Conservation (phyloP, 1,284 basidiomycete genomes). For the Sphagnurus paluster region DNA sequence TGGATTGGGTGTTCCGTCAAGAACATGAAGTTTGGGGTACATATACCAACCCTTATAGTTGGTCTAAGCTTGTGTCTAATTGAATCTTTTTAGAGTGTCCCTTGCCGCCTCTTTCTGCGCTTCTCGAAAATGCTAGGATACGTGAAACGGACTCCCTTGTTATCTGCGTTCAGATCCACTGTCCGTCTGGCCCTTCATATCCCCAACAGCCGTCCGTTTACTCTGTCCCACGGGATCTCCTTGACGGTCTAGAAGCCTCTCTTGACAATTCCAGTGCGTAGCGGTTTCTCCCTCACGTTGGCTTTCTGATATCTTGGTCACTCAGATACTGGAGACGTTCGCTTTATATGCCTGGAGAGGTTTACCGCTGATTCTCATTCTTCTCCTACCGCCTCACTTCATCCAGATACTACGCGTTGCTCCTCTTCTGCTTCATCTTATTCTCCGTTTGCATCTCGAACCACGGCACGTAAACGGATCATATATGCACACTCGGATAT, state of each 20-base stretch:
- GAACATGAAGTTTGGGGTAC: slow-evolving; percentile 74
- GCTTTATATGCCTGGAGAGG: slow-evolving; percentile 73
- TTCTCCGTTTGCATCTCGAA: slow-evolving; percentile 41
- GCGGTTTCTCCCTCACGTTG: background rate
- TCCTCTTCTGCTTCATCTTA: slow-evolving; percentile 42
- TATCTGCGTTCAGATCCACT: slow-evolving; percentile 70
- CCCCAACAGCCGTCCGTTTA: slow-evolving; percentile 66
- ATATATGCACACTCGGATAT: slow-evolving; percentile 85
- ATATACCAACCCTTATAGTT: slow-evolving; percentile 7
- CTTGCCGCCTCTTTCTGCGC: slow-evolving; percentile 59
- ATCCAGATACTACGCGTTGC: slow-evolving; percentile 25
- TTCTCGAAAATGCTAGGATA: slow-evolving; percentile 62
- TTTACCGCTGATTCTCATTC: slow-evolving; percentile 34
- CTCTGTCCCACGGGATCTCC: slow-evolving; percentile 60
- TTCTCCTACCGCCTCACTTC: slow-evolving; percentile 28
- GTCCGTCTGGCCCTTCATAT: slow-evolving; percentile 62
- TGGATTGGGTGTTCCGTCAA: slow-evolving; percentile 64
- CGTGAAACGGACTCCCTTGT: slow-evolving; percentile 64
- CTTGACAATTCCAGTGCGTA: slow-evolving; percentile 63
- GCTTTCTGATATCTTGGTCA: background rate
- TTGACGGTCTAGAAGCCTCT: slow-evolving; percentile 62
- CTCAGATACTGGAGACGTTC: slow-evolving; percentile 49
- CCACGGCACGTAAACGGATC: slow-evolving; percentile 61
- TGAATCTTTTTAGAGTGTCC: slow-evolving; percentile 49
- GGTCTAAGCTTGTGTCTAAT: background rate